These are phyloP conservation scores for Cryptococcus sp. DNA, from an alignment of 1,284 basidiomycete species.

Conservation along the genomic window DNA sequence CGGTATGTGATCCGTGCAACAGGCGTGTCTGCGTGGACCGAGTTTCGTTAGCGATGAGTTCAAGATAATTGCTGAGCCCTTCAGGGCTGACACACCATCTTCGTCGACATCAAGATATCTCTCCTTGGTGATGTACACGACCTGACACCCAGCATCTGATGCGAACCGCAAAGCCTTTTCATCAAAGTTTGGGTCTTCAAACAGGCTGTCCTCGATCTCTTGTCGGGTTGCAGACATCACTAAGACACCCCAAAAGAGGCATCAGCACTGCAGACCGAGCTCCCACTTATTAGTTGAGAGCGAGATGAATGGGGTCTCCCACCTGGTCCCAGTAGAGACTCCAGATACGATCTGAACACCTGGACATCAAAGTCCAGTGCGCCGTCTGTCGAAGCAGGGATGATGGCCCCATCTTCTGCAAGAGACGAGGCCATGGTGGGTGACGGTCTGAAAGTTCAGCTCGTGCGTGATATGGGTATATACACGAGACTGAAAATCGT, in stretches of 20 bases:
- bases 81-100: slow-evolving; percentile 26
- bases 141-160: slow-evolving; percentile 46
- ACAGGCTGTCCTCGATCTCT: slow-evolving; percentile 46
- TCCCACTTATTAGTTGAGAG: neutral
- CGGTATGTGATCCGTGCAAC: slow-evolving; percentile 39
- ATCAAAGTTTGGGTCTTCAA: slow-evolving; percentile 47
- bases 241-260: slow-evolving; percentile 5
- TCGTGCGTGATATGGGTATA: neutral
- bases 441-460: neutral
- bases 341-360: slow-evolving; percentile 46
- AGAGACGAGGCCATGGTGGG: slow-evolving; percentile 20
- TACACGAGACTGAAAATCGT: neutral
- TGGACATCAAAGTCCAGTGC: slow-evolving; percentile 44
- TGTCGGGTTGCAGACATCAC: slow-evolving; percentile 49
- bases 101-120: slow-evolving; percentile 40
- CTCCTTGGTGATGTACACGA: slow-evolving; percentile 51
- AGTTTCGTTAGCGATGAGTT: neutral
- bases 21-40: slow-evolving; percentile 25
- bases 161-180: slow-evolving; percentile 51
- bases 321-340: slow-evolving; percentile 45
- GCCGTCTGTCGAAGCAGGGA: slow-evolving; percentile 14
- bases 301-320: slow-evolving; percentile 9
- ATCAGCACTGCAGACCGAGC: neutral
- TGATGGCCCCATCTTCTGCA: slow-evolving; percentile 32
- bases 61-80: neutral